phyloP scores from a whole-genome alignment of 176 grass and related monocot species.

The Zoysia pacifica region DNA sequence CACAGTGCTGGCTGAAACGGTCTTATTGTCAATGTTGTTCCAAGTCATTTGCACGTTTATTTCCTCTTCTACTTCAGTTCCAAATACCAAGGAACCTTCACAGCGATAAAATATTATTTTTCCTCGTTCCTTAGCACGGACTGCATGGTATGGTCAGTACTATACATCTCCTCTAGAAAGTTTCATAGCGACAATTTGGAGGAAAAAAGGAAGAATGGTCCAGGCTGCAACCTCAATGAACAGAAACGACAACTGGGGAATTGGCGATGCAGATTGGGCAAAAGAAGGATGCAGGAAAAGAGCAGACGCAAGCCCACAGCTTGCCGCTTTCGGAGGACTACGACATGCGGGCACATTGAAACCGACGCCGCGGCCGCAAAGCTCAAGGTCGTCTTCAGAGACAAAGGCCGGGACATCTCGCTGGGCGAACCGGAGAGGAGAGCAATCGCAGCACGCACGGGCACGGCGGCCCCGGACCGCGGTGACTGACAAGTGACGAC shows the following conservation, averaged over 20 bases:
- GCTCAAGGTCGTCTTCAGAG: neutral
- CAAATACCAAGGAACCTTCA: neutral
- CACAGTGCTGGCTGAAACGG: too few species aligned
- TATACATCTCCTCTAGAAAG: neutral
- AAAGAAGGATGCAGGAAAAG: neutral
- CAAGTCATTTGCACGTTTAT: neutral
- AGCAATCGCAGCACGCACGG: neutral
- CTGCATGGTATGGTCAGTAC: neutral
- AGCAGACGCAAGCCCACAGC: neutral
- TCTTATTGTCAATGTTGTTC: neutral
- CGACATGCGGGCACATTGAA: neutral
- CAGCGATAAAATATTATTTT: neutral
- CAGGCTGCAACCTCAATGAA: neutral
- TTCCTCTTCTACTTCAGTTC: neutral
- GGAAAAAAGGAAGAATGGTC: slow-evolving; percentile 6
- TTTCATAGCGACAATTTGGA: slow-evolving; percentile 7
- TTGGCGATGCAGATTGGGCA: neutral
- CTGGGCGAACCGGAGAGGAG: neutral
- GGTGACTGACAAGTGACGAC: neutral
- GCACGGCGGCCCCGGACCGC: neutral
- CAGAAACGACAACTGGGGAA: neutral
- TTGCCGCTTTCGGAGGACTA: neutral
- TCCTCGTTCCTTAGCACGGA: neutral
- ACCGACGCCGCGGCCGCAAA: neutral
- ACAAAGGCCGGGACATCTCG: neutral